phyloP scores from a whole-genome alignment of 2,329 filamentous ascomycete species.

The Herpotrichia juniperi region DNA sequence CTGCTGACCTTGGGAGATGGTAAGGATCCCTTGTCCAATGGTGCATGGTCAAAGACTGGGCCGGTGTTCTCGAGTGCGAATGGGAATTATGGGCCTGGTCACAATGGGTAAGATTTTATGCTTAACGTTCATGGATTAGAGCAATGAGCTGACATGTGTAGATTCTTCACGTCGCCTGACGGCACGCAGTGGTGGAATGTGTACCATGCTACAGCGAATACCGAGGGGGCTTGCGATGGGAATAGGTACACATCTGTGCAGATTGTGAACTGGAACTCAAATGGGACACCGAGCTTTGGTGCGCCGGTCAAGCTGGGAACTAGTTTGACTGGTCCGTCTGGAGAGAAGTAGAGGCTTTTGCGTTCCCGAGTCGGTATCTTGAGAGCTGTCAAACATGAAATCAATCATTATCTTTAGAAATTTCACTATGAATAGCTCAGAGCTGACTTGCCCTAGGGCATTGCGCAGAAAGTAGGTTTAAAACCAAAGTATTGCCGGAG shows the following conservation, averaged over 20 bases:
- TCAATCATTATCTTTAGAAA: too few relatives aligned
- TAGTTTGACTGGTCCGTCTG: constrained; percentile 40
- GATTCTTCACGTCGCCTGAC: constrained; percentile 64
- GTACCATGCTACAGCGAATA: constrained; percentile 61
- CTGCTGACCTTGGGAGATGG: constrained; percentile 59
- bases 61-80: constrained; percentile 60
- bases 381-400: too few relatives aligned
- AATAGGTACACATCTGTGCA: constrained; percentile 62
- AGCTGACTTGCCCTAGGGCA: too few relatives aligned
- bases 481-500: too few relatives aligned
- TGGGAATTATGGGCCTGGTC: constrained; percentile 63
- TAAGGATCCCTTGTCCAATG: constrained; percentile 52
- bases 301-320: constrained; percentile 33
- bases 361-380: too few relatives aligned
- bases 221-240: constrained; percentile 58
- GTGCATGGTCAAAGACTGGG: constrained; percentile 60
- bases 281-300: constrained; percentile 62
- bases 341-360: constrained; percentile 35
- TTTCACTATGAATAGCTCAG: too few relatives aligned
- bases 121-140: not conserved
- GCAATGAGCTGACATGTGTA: constrained; percentile 19
- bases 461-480: too few relatives aligned
- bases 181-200: constrained; percentile 61
- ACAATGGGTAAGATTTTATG: constrained; percentile 51
- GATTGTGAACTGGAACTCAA: constrained; percentile 56